Percentiles rank a stretch among this genome's conserved stretches.
phyloP scores from a whole-genome alignment of 108 stramenopile genomes.

The Fistulifera solaris region DNA sequence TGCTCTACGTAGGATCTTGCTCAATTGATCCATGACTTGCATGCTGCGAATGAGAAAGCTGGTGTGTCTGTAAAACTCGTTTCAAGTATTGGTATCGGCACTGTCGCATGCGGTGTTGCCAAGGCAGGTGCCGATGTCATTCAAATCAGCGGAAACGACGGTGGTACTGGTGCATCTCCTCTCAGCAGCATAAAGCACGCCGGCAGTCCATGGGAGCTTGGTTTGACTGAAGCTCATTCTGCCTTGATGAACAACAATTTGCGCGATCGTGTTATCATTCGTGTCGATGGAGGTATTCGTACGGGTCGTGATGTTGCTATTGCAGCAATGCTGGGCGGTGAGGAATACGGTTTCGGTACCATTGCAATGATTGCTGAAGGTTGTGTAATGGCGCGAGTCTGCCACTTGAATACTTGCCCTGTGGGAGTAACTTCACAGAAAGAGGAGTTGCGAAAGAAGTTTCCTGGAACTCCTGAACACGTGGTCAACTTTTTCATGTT shows the following conservation, averaged over 20 bases:
- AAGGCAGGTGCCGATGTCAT: slow-evolving; percentile 96
- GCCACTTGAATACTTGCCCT: slow-evolving; percentile 94
- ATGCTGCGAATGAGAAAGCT: slow-evolving; percentile 85
- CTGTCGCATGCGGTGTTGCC: slow-evolving; percentile 91
- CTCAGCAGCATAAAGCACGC: slow-evolving; percentile 88
- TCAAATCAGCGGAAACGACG: slow-evolving; percentile 88
- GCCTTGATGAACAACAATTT: slow-evolving; percentile 80
- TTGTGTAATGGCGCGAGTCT: slow-evolving; percentile 93
- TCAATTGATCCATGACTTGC: slow-evolving; percentile 92
- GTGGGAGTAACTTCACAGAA: slow-evolving; percentile 95
- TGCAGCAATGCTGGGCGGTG: slow-evolving; percentile 87
- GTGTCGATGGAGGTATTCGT: slow-evolving; percentile 88
- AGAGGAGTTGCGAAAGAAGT: slow-evolving; percentile 91
- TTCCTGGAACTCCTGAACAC: slow-evolving; percentile 94
- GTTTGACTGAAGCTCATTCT: slow-evolving; percentile 86
- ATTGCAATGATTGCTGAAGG: slow-evolving; percentile 95
- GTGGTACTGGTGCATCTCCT: slow-evolving; percentile 91
- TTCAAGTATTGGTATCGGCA: slow-evolving; percentile 92
- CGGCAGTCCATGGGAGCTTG: slow-evolving; percentile 91
- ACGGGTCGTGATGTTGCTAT: slow-evolving; percentile 87
- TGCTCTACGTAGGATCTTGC: slow-evolving; percentile 69
- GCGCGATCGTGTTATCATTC: slow-evolving; percentile 80
- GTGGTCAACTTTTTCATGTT: slow-evolving; percentile 95
- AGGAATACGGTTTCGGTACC: slow-evolving; percentile 91
- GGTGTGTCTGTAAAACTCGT: slow-evolving; percentile 97